Evolutionary conservation across 768 basidiomycete genomes (phyloP), one percentile per base, ranked within the genome.

Genomic region (Ephemerocybe angulata): DNA sequence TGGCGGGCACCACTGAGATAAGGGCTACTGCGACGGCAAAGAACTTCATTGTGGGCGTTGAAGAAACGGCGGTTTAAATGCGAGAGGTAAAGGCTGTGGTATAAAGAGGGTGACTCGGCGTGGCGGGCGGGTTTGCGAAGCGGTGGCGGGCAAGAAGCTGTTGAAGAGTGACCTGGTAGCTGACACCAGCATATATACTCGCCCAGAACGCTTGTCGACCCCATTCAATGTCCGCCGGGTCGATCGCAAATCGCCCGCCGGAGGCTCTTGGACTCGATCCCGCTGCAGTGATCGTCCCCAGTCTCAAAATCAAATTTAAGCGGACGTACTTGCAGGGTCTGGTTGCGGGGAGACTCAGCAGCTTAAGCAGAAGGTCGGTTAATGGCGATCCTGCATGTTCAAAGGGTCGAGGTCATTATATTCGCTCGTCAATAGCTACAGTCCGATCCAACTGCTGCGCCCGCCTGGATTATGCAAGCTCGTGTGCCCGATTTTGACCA

Each of bases 401-500:
- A n/a, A n/a, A n/a, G n/a, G n/a, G n/a, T n/a, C n/a, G n/a, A n/a
- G n/a, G n/a, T n/a, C 46, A 4, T 40, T 31, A 48, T 53, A 55
- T 50, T 55, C 30, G n/a, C 27, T 28, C 28, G 22, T 47, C 12
- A 6, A 13, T 22, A 47, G 13, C 67, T 63, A 81, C 50, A 95
- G 71, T 19, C 96, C 96, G 54, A 97, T 94, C 91, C 90, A 98
- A 63, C 91, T 94, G 63, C 91, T 90, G 44, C 89, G 78, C 3
- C 96, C 96, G 1, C 84, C 82, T 0, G 94, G 85, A 70, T 98
- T 99, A 64, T 97, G 96, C 66, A 99, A 69, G 60, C 83, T 83
- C 29, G 93, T 95, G 72, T 98, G 94, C 4, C 95, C 93, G 66
- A 99, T 95, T 71, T 98, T 98, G 47, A 98, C 80, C 28, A 83